phyloP scores from a whole-genome alignment of 176 grass and related monocot genomes.

The Oryza rufipogon region DNA sequence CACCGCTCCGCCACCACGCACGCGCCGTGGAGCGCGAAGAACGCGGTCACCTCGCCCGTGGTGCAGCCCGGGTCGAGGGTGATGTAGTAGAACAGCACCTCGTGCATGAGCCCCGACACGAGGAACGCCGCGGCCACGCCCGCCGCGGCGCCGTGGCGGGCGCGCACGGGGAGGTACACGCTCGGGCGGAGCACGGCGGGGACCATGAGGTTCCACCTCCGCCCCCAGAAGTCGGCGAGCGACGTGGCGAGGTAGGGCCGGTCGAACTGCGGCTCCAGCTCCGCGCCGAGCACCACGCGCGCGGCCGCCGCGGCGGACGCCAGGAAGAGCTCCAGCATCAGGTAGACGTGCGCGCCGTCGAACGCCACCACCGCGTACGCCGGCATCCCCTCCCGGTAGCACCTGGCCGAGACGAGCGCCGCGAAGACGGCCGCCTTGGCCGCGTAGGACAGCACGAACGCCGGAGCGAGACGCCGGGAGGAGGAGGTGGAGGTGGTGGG shows the following conservation, averaged over 20 bases:
- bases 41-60: constrained; percentile 57
- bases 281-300: constrained; percentile 42
- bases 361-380: constrained; percentile 39
- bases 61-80: constrained; percentile 28
- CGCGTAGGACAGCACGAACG: constrained; percentile 36
- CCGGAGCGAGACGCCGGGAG: background rate
- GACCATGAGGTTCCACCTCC: constrained; percentile 79
- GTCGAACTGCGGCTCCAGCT: constrained; percentile 77
- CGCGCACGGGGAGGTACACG: constrained; percentile 63
- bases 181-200: constrained; percentile 67
- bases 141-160: constrained; percentile 38
- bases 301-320: constrained; percentile 47
- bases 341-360: constrained; percentile 65
- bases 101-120: constrained; percentile 74
- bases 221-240: constrained; percentile 68
- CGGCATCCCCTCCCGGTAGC: constrained; percentile 35
- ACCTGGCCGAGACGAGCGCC: constrained; percentile 42
- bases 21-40: constrained; percentile 62
- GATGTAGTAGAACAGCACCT: constrained; percentile 80
- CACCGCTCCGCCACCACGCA: constrained; percentile 53
- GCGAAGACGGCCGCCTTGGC: constrained; percentile 51
- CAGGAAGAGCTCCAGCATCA: constrained; percentile 61
- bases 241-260: constrained; percentile 60
- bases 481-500: no score
- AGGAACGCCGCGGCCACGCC: constrained; percentile 65